Percentiles rank a stretch among this genome's conserved stretches.
Evolutionary conservation across 495 filamentous ascomycete genomes (phyloP).

Genomic region (Hypoxylon rickii): DNA sequence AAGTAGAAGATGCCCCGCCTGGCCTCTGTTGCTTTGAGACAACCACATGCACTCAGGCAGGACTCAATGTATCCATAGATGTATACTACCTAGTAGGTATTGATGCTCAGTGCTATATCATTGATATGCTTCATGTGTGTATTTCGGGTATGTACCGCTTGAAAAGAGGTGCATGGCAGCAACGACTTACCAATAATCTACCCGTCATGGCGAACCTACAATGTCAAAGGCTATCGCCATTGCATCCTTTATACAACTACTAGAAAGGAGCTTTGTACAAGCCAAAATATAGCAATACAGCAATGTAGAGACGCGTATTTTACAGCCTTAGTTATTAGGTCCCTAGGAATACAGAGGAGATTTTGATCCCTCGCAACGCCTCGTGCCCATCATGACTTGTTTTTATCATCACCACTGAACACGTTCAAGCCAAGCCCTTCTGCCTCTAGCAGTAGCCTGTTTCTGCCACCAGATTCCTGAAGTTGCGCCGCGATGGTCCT

Average conservation of each 20-base stretch:
- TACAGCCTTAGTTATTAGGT: constrained; percentile 36
- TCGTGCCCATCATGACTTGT: constrained; percentile 42
- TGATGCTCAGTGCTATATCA: too few relatives aligned
- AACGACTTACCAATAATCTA: too few relatives aligned
- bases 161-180: too few relatives aligned
- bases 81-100: too few relatives aligned
- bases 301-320: constrained; percentile 18
- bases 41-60: too few relatives aligned
- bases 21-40: too few relatives aligned
- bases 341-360: constrained; percentile 52
- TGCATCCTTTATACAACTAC: too few relatives aligned
- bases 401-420: constrained; percentile 56
- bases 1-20: not conserved
- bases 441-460: constrained; percentile 91
- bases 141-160: too few relatives aligned
- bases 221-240: too few relatives aligned
- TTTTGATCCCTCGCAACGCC: constrained; percentile 31
- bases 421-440: constrained; percentile 92
- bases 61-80: too few relatives aligned
- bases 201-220: too few relatives aligned
- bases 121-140: too few relatives aligned
- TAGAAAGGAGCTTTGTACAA: not conserved
- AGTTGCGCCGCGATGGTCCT: constrained; percentile 80
- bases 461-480: constrained; percentile 83
- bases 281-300: not conserved